Conservation (phyloP, 108 stramenopile genomes). For the Nitzschia sp. region DNA sequence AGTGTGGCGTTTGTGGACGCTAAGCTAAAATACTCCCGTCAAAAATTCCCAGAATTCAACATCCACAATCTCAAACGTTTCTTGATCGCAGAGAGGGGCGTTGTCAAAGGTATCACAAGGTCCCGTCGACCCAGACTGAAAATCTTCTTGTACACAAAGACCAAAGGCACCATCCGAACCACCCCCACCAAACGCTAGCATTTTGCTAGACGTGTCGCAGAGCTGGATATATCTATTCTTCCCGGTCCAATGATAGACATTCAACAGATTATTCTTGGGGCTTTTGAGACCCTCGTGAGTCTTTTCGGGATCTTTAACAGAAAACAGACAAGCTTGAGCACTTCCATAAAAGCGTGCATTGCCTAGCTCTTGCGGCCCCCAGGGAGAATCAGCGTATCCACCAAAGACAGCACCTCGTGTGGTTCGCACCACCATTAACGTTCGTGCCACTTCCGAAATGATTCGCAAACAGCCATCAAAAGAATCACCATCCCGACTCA, state of each 20-base stretch:
- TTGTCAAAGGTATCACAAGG: slow-evolving; percentile 89
- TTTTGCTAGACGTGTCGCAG: slow-evolving; percentile 58
- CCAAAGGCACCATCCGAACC: slow-evolving; percentile 88
- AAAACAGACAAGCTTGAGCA: slow-evolving; percentile 62
- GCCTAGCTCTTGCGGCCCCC: slow-evolving; percentile 44
- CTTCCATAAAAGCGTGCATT: slow-evolving; percentile 69
- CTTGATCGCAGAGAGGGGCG: slow-evolving; percentile 63
- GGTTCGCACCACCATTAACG: slow-evolving; percentile 75
- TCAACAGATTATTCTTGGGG: slow-evolving; percentile 10
- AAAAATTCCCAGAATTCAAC: slow-evolving; percentile 75
- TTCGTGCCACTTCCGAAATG: slow-evolving; percentile 52
- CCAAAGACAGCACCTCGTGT: slow-evolving; percentile 72
- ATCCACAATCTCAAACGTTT: slow-evolving; percentile 68
- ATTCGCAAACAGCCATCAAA: slow-evolving; percentile 76
- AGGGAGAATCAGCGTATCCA: slow-evolving; percentile 78
- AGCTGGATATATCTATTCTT: slow-evolving; percentile 85
- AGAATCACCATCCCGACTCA: slow-evolving; percentile 83
- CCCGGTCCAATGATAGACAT: slow-evolving; percentile 83
- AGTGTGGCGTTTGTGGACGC: too few relatives aligned
- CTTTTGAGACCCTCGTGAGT: not conserved
- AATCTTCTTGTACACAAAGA: slow-evolving; percentile 85
- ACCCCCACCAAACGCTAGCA: slow-evolving; percentile 87
- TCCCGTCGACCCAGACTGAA: slow-evolving; percentile 79
- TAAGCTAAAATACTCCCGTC: slow-evolving; percentile 48
- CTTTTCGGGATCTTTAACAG: slow-evolving; percentile 6